Evolutionary conservation across 164 flowering plant species (phyloP).

Genomic region (Tetrastigma voinierianum): DNA sequence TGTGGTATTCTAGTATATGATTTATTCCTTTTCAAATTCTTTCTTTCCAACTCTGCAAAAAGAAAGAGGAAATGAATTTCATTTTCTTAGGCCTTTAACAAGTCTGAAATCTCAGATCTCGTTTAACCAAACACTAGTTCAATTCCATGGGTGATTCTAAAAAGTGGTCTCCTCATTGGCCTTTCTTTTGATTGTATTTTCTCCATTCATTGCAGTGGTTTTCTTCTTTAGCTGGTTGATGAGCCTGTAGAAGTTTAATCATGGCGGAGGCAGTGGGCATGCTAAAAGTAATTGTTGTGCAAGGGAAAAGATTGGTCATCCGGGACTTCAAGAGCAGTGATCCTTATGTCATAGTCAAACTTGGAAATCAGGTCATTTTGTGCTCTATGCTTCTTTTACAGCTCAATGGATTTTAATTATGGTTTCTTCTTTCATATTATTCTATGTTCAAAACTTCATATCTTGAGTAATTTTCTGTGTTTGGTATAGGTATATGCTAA

Average conservation of each 20-base stretch:
- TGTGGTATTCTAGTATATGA: no score
- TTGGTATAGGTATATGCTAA: no score
- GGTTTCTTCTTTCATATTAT: neutral
- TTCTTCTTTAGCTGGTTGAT: neutral
- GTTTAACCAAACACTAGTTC: no score
- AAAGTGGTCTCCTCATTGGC: no score
- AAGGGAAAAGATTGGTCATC: slow-evolving; percentile 59
- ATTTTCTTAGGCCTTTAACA: no score
- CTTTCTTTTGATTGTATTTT: neutral
- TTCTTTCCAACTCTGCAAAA: no score
- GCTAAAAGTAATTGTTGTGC: slow-evolving; percentile 60
- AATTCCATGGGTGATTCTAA: no score
- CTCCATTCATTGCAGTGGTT: neutral
- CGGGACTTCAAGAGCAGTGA: slow-evolving; percentile 86
- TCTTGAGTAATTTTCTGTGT: no score
- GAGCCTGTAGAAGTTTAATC: neutral
- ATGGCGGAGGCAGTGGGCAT: slow-evolving; percentile 55
- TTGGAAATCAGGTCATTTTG: slow-evolving; percentile 61
- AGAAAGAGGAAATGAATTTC: no score
- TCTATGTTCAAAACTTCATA: neutral
- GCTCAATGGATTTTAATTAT: neutral
- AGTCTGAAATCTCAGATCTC: neutral
- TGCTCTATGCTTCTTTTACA: neutral
- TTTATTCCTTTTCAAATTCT: no score
- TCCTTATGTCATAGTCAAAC: slow-evolving; percentile 76